Evolutionary conservation across 495 filamentous ascomycete species (phyloP), one percentile per base, ranked within the genome.

Genomic region (Mycothermus thermophilus): DNA sequence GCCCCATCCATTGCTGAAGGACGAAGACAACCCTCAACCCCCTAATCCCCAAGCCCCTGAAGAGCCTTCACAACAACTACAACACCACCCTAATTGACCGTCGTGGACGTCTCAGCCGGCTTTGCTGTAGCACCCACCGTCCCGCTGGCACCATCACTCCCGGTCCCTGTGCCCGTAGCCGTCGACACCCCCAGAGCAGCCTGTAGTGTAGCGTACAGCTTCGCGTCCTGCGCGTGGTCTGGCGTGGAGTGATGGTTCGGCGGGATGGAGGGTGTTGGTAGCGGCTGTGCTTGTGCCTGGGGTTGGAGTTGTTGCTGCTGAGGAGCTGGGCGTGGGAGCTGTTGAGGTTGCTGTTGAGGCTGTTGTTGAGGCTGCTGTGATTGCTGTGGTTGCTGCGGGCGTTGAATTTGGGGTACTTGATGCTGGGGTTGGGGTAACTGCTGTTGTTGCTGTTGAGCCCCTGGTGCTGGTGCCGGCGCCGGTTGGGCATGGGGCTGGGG

Each of bases 1-100:
- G n/a, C n/a, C n/a, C n/a, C n/a, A n/a, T n/a, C n/a, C n/a, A n/a
- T n/a, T n/a, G n/a, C n/a, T n/a, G n/a, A n/a, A n/a, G n/a, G n/a
- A n/a, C n/a, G n/a, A n/a, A n/a, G n/a, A n/a, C n/a, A n/a, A n/a
- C n/a, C n/a, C n/a, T 32, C 2, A 62, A 63, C 10, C 28, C 65
- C 4, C 6, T 63, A 0, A 49, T 34, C 18, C 63, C 62, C n/a
- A 62, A 59, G 37, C 60, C 66, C 40, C 23, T 63, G 32, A 65
- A 65, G 39, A 65, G 65, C 43, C 54, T 62, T 1, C 43, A 38
- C 4, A 55, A 35, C 43, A 66, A 63, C 41, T 28, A 58, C n/a
- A n/a, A n/a, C n/a, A n/a, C n/a, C n/a, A n/a, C n/a, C n/a, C n/a
- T n/a, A n/a, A n/a, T n/a, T 53, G 54, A 54, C 49, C 19, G 53